These are phyloP conservation scores for Fusarium continuum DNA, from an alignment of 2,329 filamentous ascomycete species.

Conservation along the genomic window DNA sequence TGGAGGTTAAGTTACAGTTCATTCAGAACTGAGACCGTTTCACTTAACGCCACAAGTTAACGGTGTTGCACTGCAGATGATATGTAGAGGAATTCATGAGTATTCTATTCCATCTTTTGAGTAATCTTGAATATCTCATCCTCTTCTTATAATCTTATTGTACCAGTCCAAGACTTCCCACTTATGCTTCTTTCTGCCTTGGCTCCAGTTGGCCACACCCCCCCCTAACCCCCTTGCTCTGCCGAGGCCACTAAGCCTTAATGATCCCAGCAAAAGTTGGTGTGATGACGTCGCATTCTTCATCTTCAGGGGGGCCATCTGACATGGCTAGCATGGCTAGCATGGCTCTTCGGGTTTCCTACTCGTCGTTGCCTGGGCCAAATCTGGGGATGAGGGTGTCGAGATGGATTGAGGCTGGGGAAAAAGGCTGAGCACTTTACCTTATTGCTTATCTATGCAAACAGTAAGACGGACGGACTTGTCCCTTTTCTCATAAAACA, in stretches of 20 bases:
- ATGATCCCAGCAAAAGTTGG: slow-evolving; percentile 15
- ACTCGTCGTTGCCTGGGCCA: slow-evolving; percentile 20
- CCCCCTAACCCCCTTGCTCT: background rate
- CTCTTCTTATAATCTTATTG: no score
- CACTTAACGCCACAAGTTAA: background rate
- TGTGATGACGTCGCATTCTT: slow-evolving; percentile 35
- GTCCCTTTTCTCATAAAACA: background rate
- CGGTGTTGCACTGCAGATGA: no score
- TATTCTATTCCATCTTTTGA: no score
- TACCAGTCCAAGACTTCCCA: background rate
- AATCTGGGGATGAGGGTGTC: slow-evolving; percentile 9
- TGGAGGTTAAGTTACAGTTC: no score
- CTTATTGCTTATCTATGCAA: background rate
- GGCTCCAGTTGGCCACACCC: background rate
- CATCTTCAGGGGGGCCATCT: slow-evolving; percentile 20
- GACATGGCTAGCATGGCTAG: no score
- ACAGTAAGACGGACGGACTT: background rate
- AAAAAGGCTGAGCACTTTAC: slow-evolving; percentile 23
- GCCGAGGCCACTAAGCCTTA: slow-evolving; percentile 24
- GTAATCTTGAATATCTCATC: no score
- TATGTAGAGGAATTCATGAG: no score
- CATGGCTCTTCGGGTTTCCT: slow-evolving; percentile 7
- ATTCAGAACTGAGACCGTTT: slow-evolving; percentile 6
- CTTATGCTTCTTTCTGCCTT: slow-evolving; percentile 7
- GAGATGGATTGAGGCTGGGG: background rate